phyloP scores from a whole-genome alignment of 2,329 filamentous ascomycete genomes.

The Phialophora tarda region DNA sequence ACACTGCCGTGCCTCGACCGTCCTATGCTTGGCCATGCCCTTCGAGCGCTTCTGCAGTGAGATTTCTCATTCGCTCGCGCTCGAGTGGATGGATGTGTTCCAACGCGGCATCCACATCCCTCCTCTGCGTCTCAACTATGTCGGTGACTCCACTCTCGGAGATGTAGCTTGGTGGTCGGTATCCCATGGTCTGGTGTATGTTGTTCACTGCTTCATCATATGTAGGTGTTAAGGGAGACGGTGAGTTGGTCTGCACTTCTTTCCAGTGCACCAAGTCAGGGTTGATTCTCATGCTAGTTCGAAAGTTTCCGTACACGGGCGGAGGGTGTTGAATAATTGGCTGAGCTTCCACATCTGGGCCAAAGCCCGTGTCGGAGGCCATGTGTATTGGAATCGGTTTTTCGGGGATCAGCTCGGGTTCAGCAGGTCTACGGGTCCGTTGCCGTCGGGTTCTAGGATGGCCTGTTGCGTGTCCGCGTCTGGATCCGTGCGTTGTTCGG shows the following conservation, averaged over 20 bases:
- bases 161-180: conserved; percentile 74
- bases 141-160: conserved; percentile 78
- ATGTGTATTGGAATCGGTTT: conserved; percentile 78
- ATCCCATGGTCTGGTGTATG: conserved; percentile 39
- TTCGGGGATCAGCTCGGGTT: conserved; percentile 52
- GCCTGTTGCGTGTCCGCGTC: conserved; percentile 56
- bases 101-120: conserved; percentile 58
- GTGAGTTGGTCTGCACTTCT: conserved; percentile 52
- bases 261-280: conserved; percentile 83
- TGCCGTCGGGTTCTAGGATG: conserved; percentile 63
- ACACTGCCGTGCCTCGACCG: no score
- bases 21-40: neutral
- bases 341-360: conserved; percentile 48
- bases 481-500: conserved; percentile 43
- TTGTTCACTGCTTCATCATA: conserved; percentile 37
- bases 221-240: conserved; percentile 37
- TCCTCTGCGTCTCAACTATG: conserved; percentile 69
- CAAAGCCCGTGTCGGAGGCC: conserved; percentile 74
- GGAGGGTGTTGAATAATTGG: conserved; percentile 64
- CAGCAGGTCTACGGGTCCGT: conserved; percentile 44
- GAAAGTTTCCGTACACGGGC: conserved; percentile 85
- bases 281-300: conserved; percentile 80
- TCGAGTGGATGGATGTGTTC: conserved; percentile 60
- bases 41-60: conserved; percentile 32
- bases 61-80: conserved; percentile 36